Percentiles rank a stretch among this genome's conserved stretches.
Conservation (phyloP, 2,329 filamentous ascomycete species). For the Podosphaera aphanis region DNA sequence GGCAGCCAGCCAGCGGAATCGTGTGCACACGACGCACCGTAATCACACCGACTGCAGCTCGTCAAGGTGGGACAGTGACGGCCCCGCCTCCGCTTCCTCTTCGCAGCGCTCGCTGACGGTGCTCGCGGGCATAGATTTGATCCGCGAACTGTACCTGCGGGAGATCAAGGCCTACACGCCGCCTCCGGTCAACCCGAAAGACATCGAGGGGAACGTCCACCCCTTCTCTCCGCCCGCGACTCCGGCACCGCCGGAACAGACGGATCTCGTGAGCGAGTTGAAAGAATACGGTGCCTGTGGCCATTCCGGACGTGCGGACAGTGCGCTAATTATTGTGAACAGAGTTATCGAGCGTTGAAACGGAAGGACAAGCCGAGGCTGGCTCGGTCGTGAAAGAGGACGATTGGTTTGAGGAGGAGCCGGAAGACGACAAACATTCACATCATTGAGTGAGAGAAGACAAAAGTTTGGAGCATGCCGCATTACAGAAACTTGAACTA, state of each 20-base stretch:
- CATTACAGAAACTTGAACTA: not conserved
- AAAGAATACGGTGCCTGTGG: constrained; percentile 61
- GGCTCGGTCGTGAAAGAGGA: constrained; percentile 21
- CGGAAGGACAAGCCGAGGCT: constrained; percentile 58
- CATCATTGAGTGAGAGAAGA: not conserved
- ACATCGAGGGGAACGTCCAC: constrained; percentile 77
- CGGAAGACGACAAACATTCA: constrained; percentile 1
- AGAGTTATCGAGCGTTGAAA: constrained; percentile 56
- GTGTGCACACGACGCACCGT: constrained; percentile 15
- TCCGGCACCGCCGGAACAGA: constrained; percentile 77
- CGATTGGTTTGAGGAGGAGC: constrained; percentile 1
- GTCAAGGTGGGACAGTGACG: constrained; percentile 13
- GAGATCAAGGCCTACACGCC: constrained; percentile 93
- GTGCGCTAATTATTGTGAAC: not conserved
- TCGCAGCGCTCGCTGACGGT: not conserved
- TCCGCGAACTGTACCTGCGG: constrained; percentile 92
- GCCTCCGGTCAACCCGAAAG: constrained; percentile 57
- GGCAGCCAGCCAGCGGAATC: constrained; percentile 13
- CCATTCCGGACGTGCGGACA: no score
- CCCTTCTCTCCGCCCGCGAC: constrained; percentile 61
- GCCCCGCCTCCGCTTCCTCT: not conserved
- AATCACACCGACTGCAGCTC: constrained; percentile 16
- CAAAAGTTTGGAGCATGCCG: not conserved
- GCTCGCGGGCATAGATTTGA: constrained; percentile 36
- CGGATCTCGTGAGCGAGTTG: constrained; percentile 73